Conservation (phyloP, 768 basidiomycete genomes). For the Rhizopogon vinicolor region DNA sequence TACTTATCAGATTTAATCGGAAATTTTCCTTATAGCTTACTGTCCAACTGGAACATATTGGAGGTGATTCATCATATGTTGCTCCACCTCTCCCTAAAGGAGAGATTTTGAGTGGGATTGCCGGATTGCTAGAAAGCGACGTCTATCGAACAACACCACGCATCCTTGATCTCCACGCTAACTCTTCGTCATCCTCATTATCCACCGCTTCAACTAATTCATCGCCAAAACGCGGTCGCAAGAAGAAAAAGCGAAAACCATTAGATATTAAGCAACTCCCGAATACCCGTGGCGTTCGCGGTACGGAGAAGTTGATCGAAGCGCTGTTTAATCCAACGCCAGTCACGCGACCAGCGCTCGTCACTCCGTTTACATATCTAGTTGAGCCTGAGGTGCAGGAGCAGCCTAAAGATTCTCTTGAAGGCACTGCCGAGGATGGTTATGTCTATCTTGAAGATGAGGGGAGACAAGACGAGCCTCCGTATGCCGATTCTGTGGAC, state of each 20-base stretch:
- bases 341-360: slow-evolving; percentile 24
- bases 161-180: slow-evolving; percentile 41
- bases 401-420: neutral
- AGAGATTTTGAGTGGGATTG: slow-evolving; percentile 67
- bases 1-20: neutral
- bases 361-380: slow-evolving; percentile 35
- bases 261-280: slow-evolving; percentile 39
- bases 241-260: slow-evolving; percentile 18
- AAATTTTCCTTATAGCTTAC: slow-evolving; percentile 40
- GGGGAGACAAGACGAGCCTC: slow-evolving; percentile 9
- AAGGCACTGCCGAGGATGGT: neutral
- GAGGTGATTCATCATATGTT: slow-evolving; percentile 50
- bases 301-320: slow-evolving; percentile 73
- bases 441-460: neutral
- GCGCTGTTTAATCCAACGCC: slow-evolving; percentile 72
- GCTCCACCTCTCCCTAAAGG: slow-evolving; percentile 68
- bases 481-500: slow-evolving; percentile 20
- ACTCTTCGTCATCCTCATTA: slow-evolving; percentile 27
- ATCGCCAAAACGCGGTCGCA: slow-evolving; percentile 1
- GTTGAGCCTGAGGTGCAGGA: slow-evolving; percentile 16
- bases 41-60: slow-evolving; percentile 49
- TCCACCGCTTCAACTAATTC: slow-evolving; percentile 21
- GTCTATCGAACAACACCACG: slow-evolving; percentile 47
- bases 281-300: slow-evolving; percentile 50
- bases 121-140: slow-evolving; percentile 56